Conservation (phyloP, 2,329 filamentous ascomycete species). For the Hirsutella minnesotensis region DNA sequence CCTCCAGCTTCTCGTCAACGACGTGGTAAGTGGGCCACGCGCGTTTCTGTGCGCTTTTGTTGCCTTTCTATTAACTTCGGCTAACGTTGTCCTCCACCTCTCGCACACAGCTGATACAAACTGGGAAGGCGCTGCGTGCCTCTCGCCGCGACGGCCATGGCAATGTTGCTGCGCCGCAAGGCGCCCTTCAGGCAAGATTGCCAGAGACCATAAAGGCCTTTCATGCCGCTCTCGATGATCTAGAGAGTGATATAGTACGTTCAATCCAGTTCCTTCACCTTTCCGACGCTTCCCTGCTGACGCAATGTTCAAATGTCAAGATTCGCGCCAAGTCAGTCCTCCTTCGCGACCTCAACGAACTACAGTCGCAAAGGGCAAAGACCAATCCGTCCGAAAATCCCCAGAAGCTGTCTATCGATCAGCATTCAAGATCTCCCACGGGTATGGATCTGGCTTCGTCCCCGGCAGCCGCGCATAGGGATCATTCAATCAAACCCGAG, state of each 20-base stretch:
- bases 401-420: constrained; percentile 17
- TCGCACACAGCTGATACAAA: constrained; percentile 40
- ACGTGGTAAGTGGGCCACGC: constrained; percentile 38
- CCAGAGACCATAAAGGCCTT: constrained; percentile 34
- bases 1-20: constrained; percentile 42
- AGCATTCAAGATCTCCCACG: constrained; percentile 23
- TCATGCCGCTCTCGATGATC: constrained; percentile 41
- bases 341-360: constrained; percentile 37
- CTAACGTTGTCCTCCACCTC: constrained; percentile 1
- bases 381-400: constrained; percentile 10
- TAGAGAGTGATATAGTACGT: constrained; percentile 46
- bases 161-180: constrained; percentile 19
- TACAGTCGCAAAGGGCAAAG: constrained; percentile 18
- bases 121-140: constrained; percentile 42
- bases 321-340: constrained; percentile 41
- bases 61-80: background rate
- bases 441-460: constrained; percentile 25
- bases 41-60: background rate
- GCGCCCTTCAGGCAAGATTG: constrained; percentile 27
- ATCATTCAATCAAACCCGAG: constrained; percentile 22
- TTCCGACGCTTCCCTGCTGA: background rate
- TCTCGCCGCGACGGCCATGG: constrained; percentile 33
- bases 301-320: constrained; percentile 9
- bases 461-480: constrained; percentile 12
- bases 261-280: background rate